Evolutionary conservation across 2,329 filamentous ascomycete species (phyloP).

Genomic region (Sclerotinia minor): DNA sequence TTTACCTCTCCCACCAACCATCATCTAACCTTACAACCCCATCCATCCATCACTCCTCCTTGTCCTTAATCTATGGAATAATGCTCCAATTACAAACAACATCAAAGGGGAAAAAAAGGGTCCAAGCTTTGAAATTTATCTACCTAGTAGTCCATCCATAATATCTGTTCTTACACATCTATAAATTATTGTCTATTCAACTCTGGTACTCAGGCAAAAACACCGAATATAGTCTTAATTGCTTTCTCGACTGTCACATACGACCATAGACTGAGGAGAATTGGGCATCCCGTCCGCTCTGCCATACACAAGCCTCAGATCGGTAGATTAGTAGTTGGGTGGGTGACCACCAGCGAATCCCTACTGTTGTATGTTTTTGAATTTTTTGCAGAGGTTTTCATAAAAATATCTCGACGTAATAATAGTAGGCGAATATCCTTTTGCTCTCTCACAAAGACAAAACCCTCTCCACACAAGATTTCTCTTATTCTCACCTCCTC

Average conservation of each 20-base stretch:
- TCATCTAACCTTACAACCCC: too few relatives aligned
- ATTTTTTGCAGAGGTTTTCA: too few relatives aligned
- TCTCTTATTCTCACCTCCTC: background rate
- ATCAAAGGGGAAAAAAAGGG: too few relatives aligned
- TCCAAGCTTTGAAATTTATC: too few relatives aligned
- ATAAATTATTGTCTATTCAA: too few relatives aligned
- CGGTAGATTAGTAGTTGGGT: slow-evolving; percentile 18
- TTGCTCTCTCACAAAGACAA: background rate
- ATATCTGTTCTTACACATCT: too few relatives aligned
- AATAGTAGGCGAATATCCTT: background rate
- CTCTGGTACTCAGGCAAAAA: too few relatives aligned
- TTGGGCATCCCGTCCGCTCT: slow-evolving; percentile 21
- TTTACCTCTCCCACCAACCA: background rate
- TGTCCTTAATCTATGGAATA: too few relatives aligned
- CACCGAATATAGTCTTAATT: too few relatives aligned
- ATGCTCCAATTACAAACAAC: too few relatives aligned
- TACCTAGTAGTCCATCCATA: too few relatives aligned
- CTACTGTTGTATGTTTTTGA: background rate
- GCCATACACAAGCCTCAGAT: slow-evolving; percentile 18
- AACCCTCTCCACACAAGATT: background rate
- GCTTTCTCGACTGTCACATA: accelerated
- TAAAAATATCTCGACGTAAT: too few relatives aligned
- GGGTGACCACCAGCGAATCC: slow-evolving; percentile 20
- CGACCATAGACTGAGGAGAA: background rate
- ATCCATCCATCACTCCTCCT: background rate